phyloP scores from a whole-genome alignment of 163 green algal species.

The Chlorella variabilis region DNA sequence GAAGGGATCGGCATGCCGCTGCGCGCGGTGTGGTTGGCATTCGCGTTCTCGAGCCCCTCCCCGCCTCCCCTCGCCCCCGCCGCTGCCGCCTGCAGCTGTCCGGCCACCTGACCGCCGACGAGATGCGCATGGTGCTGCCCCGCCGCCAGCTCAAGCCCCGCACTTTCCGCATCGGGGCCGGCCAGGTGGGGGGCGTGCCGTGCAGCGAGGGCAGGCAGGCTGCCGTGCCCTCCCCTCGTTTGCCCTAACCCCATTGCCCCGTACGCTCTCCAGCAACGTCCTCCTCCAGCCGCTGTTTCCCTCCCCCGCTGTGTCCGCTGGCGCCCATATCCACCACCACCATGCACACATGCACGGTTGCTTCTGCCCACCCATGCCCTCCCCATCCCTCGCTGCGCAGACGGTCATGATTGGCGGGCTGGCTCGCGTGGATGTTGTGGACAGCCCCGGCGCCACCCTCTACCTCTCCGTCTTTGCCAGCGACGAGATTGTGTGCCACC shows the following conservation, averaged over 20 bases:
- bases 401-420: conserved; percentile 87
- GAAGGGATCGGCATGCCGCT: no score
- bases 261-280: no score
- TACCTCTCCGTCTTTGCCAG: conserved; percentile 97
- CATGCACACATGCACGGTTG: background rate
- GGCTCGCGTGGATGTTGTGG: conserved; percentile 87
- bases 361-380: no score
- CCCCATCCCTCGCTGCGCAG: conserved; percentile 3
- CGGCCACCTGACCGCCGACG: conserved; percentile 71
- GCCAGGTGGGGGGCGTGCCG: conserved; percentile 39
- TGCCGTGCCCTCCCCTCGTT: no score
- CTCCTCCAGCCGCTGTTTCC: no score
- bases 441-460: conserved; percentile 69
- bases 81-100: conserved; percentile 70
- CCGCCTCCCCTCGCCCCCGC: no score
- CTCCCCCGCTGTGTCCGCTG: no score
- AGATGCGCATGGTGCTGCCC: conserved; percentile 84
- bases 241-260: no score
- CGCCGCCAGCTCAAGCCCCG: conserved; percentile 75
- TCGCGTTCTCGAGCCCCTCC: no score
- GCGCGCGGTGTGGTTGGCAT: no score
- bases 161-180: conserved; percentile 86
- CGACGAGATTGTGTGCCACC: conserved; percentile 81
- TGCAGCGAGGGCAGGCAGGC: no score
- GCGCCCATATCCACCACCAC: no score